These are phyloP conservation scores for Paraglomus brasilianum DNA, from an alignment of 192 early-diverging fungal genomes.

Conservation along the genomic window DNA sequence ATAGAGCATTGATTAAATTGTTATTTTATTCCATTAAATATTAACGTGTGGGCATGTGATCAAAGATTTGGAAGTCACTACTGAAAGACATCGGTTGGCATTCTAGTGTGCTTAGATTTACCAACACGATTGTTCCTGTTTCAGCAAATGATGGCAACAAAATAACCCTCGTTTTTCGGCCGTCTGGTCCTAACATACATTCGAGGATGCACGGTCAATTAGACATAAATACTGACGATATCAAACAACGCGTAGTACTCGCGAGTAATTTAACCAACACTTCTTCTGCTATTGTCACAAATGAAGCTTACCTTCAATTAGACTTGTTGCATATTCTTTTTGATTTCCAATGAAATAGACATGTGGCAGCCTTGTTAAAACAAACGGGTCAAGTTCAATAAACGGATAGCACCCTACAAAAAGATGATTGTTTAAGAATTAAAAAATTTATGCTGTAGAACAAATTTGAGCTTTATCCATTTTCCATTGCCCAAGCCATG, in stretches of 20 bases:
- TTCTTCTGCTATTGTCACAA: background rate
- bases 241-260: background rate
- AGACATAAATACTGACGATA: background rate
- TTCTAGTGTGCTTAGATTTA: slow-evolving; percentile 75
- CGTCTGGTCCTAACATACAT: slow-evolving; percentile 44
- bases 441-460: background rate
- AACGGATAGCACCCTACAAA: slow-evolving; percentile 88
- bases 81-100: slow-evolving; percentile 44
- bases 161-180: slow-evolving; percentile 65
- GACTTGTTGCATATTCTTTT: slow-evolving; percentile 58
- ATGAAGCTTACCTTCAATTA: slow-evolving; percentile 47
- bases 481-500: background rate
- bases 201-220: slow-evolving; percentile 20
- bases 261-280: background rate
- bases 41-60: no score
- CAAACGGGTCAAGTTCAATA: slow-evolving; percentile 82
- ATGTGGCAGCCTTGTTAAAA: slow-evolving; percentile 70
- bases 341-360: slow-evolving; percentile 94
- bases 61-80: no score
- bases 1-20: no score
- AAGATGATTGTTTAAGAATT: background rate
- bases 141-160: slow-evolving; percentile 75
- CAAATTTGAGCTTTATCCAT: background rate
- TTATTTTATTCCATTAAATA: no score
- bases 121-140: slow-evolving; percentile 67